Conservation (phyloP, 805 yeast species). For the Metschnikowia koreensis region DNA sequence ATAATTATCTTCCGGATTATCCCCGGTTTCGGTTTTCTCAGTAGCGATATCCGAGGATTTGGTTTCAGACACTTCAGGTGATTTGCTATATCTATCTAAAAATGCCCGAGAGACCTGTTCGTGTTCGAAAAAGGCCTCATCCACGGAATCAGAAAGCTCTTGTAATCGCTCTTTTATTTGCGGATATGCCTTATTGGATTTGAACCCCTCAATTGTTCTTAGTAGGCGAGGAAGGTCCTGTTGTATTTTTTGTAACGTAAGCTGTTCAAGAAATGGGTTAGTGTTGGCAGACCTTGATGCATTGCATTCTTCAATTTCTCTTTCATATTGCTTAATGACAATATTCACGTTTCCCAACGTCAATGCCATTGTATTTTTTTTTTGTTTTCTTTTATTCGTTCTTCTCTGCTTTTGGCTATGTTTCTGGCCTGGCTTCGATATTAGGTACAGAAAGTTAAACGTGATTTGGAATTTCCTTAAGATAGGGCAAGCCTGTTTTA, state of each 20-base stretch:
- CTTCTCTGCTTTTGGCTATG: too few species aligned
- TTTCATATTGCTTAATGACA: slow-evolving; percentile 8
- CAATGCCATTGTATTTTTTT: not conserved
- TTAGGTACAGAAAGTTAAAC: too few species aligned
- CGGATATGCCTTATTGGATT: slow-evolving; percentile 7
- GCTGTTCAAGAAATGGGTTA: slow-evolving; percentile 13
- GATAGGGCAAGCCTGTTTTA: too few species aligned
- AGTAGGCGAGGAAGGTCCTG: slow-evolving; percentile 19
- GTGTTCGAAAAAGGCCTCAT: slow-evolving; percentile 8
- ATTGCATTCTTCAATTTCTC: slow-evolving; percentile 7
- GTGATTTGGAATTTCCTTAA: too few species aligned
- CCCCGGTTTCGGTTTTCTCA: not conserved
- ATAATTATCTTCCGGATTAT: slow-evolving; percentile 9
- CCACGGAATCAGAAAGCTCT: slow-evolving; percentile 9
- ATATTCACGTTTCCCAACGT: slow-evolving; percentile 2
- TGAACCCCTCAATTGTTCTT: slow-evolving; percentile 9
- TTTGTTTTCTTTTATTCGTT: too few species aligned
- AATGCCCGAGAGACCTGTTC: not conserved
- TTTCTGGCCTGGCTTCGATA: too few species aligned
- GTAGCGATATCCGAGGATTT: not conserved
- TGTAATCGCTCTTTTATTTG: slow-evolving; percentile 6
- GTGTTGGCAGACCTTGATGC: not conserved
- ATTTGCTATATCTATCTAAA: not conserved
- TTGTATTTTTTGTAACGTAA: slow-evolving; percentile 14
- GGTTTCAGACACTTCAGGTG: not conserved